Evolutionary conservation across 148 eudicot genomes (phyloP).

Genomic region (Gaultheria prostrata): DNA sequence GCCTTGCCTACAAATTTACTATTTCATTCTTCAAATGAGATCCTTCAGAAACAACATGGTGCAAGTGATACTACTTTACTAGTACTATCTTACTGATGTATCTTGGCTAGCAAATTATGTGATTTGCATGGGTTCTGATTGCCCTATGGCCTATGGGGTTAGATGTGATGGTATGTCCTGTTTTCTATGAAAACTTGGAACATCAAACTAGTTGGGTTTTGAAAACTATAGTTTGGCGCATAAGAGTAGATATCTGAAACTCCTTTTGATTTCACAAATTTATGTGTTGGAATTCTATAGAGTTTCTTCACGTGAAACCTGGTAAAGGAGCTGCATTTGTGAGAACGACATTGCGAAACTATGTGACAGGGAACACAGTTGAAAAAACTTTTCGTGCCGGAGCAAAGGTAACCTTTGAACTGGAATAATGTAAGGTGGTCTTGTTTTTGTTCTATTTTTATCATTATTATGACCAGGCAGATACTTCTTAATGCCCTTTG

Average conservation of each 20-base stretch:
- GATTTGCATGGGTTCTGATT: not conserved
- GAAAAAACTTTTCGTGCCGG: slow-evolving; percentile 98
- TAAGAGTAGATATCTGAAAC: slow-evolving; percentile 9
- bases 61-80: not conserved
- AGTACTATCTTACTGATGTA: not conserved
- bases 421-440: not conserved
- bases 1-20: not conserved
- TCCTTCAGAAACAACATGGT: not conserved
- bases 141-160: not conserved
- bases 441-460: not conserved
- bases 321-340: slow-evolving; percentile 99
- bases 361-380: slow-evolving; percentile 81
- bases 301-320: slow-evolving; percentile 96
- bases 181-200: slow-evolving; percentile 4
- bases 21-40: not conserved
- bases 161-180: not conserved
- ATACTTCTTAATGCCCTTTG: slow-evolving; percentile 10
- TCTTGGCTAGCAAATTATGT: not conserved
- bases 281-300: slow-evolving; percentile 32
- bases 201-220: not conserved
- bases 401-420: slow-evolving; percentile 51
- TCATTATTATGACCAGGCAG: slow-evolving; percentile 1
- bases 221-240: not conserved
- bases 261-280: not conserved
- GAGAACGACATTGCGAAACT: slow-evolving; percentile 84